Evolutionary conservation across 2,329 filamentous ascomycete species (phyloP).

Genomic region (Cladosporium sp.): DNA sequence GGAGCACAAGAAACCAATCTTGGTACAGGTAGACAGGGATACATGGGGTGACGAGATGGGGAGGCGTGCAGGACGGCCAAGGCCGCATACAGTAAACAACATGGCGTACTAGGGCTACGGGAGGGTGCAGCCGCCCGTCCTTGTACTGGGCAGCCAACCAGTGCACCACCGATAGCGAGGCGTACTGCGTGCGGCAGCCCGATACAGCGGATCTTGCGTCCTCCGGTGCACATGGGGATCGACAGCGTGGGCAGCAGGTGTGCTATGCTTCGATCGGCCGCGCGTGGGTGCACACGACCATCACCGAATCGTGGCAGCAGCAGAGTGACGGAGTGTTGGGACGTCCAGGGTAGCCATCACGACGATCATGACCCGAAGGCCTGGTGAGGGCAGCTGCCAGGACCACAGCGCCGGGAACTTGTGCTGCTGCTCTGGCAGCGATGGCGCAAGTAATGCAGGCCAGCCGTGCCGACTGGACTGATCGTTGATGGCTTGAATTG

Average conservation of each 20-base stretch:
- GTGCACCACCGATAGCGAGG: too few relatives aligned
- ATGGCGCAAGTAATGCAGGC: slow-evolving; percentile 15
- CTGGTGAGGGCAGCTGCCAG: slow-evolving; percentile 12
- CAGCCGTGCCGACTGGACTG: background rate
- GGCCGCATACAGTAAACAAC: background rate
- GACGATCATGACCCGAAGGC: slow-evolving; percentile 7
- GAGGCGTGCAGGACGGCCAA: slow-evolving; percentile 10
- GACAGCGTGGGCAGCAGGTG: slow-evolving; percentile 12
- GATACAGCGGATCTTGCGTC: slow-evolving; percentile 3
- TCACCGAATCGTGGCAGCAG: slow-evolving; percentile 8
- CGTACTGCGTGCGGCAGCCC: background rate
- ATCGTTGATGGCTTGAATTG: background rate
- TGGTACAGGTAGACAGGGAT: background rate
- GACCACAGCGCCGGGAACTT: background rate
- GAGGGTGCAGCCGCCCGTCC: background rate
- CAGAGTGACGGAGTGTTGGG: slow-evolving; percentile 10
- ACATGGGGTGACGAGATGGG: background rate
- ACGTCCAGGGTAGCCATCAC: background rate
- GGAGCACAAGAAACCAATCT: slow-evolving; percentile 1
- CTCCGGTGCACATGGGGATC: slow-evolving; percentile 15
- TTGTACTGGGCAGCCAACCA: background rate
- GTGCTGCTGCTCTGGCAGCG: background rate
- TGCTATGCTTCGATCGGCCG: slow-evolving; percentile 6
- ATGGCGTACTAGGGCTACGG: slow-evolving; percentile 10
- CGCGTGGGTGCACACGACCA: slow-evolving; percentile 5